A percentile compares a stretch with the other conserved stretches of the same genome.
Conservation (phyloP, 306 rosid genomes). For the Glycyrrhiza uralensis region DNA sequence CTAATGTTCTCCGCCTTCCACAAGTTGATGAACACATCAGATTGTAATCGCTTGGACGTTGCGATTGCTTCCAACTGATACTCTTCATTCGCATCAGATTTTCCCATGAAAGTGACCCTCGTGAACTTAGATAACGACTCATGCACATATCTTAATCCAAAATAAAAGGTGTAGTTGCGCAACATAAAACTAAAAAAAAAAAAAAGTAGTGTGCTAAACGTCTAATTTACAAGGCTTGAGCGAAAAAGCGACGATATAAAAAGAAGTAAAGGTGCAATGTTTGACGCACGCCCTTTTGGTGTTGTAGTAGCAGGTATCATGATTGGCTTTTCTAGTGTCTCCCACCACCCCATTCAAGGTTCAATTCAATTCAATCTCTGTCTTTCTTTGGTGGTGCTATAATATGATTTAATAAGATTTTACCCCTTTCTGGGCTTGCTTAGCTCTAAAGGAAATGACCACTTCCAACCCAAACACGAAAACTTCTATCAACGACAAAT, state of each 20-base stretch:
- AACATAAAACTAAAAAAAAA: not conserved
- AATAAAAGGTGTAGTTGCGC: not conserved
- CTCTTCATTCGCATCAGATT: too few species aligned
- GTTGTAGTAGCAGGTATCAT: not conserved
- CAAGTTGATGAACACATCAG: too few species aligned
- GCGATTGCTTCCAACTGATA: too few species aligned
- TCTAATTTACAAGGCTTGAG: not conserved
- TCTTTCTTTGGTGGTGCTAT: not conserved
- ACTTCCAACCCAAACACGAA: not conserved
- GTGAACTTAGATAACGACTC: too few species aligned
- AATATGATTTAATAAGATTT: not conserved
- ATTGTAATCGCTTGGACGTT: too few species aligned
- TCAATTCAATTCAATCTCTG: conserved; percentile 2
- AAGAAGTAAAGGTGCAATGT: not conserved
- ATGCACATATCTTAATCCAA: not conserved
- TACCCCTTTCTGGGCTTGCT: not conserved
- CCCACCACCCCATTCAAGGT: too few species aligned
- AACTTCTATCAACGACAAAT: conserved; percentile 3
- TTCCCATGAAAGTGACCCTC: too few species aligned
- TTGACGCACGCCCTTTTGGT: not conserved
- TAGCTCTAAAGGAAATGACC: conserved; percentile 7
- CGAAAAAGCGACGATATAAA: not conserved
- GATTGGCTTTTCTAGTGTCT: conserved; percentile 14
- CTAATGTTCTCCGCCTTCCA: too few species aligned
- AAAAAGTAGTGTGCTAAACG: not conserved